phyloP scores from a whole-genome alignment of 305 asterid genomes.

The Rubia peregrina region DNA sequence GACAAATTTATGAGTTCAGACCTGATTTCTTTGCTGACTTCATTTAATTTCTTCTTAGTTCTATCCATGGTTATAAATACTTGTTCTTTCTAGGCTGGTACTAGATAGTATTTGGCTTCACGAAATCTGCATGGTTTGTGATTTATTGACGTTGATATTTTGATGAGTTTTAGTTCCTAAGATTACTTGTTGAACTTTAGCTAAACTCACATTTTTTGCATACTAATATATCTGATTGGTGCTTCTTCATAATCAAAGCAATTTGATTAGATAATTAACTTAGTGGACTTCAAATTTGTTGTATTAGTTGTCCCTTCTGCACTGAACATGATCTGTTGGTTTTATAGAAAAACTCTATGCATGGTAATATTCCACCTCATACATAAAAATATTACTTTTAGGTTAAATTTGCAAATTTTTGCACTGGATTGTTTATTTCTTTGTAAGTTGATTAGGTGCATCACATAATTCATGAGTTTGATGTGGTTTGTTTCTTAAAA shows the following conservation, averaged over 20 bases:
- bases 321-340: not conserved
- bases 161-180: too few species aligned
- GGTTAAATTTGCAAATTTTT: too few species aligned
- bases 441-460: not conserved
- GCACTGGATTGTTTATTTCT: not conserved
- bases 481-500: not conserved
- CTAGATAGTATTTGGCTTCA: too few species aligned
- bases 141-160: too few species aligned
- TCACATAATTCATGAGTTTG: not conserved
- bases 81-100: too few species aligned
- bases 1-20: slow-evolving; percentile 47
- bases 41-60: slow-evolving; percentile 31
- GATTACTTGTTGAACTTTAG: too few species aligned
- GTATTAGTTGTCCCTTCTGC: not conserved
- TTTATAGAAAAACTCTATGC: not conserved
- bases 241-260: too few species aligned
- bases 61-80: slow-evolving; percentile 26
- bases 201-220: too few species aligned
- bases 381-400: not conserved
- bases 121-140: too few species aligned
- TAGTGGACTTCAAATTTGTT: not conserved
- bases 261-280: too few species aligned
- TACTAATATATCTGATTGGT: too few species aligned
- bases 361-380: not conserved
- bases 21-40: slow-evolving; percentile 36